Base-by-base conservation (phyloP, 1,284 basidiomycete species). In the Moesziomyces antarcticus region DNA sequence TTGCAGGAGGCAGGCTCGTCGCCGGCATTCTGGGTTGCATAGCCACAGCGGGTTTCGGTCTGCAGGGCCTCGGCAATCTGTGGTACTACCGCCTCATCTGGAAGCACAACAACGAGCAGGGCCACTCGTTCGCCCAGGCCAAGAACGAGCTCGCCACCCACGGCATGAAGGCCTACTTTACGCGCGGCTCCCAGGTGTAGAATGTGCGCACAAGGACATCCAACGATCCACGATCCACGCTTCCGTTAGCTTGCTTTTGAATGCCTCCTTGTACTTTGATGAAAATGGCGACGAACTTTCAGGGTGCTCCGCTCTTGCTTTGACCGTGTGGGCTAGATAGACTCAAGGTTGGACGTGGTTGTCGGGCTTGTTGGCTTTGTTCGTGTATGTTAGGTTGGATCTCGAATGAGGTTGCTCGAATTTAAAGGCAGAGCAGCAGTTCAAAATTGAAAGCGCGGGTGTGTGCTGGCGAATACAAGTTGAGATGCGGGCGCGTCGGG, bases 31-130 rank as follows among this genome's bases (percentile, higher is more conserved):
- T 89, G 22, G 91, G 93, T 47, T 86, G 90, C 14, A 85, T 99
- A 49, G 88, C 94, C 3, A 93, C 92, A 9, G 87, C 91, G 33
- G 94, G 93, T 30, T 99, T 97, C 93, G 87, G 88, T 4, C 63
- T 96, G 35, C 94, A 99, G 85, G 92, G 92, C 10, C 76, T 91
- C 50, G 94, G 93, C 18, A 90, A 90, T 81, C 89, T 89, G n/a
- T 92, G 89, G 84, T 93, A 92, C 85, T 96, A 91, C 85, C 89
- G 90, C 30, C 50, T 79, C 91, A 93, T 94, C 75, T 96, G 92
- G 89, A 85, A 87, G 59, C 93, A 94, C 81, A 90, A 93, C 83
- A 91, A 88, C 41, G 89, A 91, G 61, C 91, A 70, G 51, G 72
- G 72, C 14, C 72, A 82, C 50, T 64, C 77, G 20, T 81, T 80